Evolutionary conservation across 1,284 basidiomycete genomes (phyloP).

Genomic region (Rhodotorula sp.): DNA sequence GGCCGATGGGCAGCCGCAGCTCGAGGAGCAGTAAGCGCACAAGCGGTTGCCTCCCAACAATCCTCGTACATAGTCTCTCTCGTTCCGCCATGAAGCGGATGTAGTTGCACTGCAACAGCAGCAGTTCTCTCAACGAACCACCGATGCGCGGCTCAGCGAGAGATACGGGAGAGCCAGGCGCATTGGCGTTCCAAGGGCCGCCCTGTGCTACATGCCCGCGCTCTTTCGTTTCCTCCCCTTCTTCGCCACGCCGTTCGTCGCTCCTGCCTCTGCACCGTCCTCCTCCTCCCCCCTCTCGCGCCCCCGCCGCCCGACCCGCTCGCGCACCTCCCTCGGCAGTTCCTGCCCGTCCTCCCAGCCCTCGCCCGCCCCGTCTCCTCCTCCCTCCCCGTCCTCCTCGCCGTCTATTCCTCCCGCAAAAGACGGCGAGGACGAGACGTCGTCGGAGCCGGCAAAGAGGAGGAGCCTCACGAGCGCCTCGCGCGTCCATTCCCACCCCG

Average conservation of each 20-base stretch:
- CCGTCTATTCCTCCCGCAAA: background rate
- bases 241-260: too few species aligned
- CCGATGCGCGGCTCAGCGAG: too few species aligned
- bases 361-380: background rate
- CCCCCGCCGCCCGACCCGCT: background rate
- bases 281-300: background rate
- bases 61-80: background rate
- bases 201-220: too few species aligned
- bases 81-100: too few species aligned
- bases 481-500: too few species aligned
- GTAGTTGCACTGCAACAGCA: too few species aligned
- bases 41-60: background rate
- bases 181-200: too few species aligned
- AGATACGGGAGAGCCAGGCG: too few species aligned
- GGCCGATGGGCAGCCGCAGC: conserved; percentile 13
- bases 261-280: too few species aligned
- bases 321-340: background rate
- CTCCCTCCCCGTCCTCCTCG: background rate
- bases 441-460: background rate
- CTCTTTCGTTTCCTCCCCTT: too few species aligned
- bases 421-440: background rate
- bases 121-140: too few species aligned
- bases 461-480: too few species aligned
- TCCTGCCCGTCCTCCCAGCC: background rate
- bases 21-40: conserved; percentile 7